These are phyloP conservation scores for Turnera subulata DNA, from an alignment of 345 rosid species.

Conservation along the genomic window DNA sequence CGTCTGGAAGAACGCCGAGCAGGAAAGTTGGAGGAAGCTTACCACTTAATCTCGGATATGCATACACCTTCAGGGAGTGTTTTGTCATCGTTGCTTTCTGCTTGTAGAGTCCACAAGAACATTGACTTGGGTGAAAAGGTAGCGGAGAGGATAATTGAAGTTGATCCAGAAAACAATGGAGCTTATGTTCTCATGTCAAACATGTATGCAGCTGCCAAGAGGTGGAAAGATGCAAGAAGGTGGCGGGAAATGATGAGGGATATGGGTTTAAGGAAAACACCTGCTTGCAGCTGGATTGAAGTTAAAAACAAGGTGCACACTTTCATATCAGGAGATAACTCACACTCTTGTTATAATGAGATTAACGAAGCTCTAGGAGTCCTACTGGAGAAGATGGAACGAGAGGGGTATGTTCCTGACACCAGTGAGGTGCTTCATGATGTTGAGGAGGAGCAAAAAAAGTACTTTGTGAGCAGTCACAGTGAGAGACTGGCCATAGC, in stretches of 20 bases:
- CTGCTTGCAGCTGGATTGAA: slow-evolving; percentile 89
- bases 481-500: slow-evolving; percentile 76
- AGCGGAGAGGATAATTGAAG: slow-evolving; percentile 43
- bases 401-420: slow-evolving; percentile 67
- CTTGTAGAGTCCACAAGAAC: slow-evolving; percentile 75
- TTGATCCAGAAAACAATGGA: slow-evolving; percentile 66
- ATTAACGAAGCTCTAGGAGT: slow-evolving; percentile 43
- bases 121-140: slow-evolving; percentile 70
- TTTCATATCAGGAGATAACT: slow-evolving; percentile 67
- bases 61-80: slow-evolving; percentile 48
- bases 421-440: slow-evolving; percentile 65
- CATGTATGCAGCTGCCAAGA: slow-evolving; percentile 56
- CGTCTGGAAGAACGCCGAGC: slow-evolving; percentile 89
- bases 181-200: slow-evolving; percentile 75
- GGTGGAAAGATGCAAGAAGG: slow-evolving; percentile 61
- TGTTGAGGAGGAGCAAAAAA: slow-evolving; percentile 75
- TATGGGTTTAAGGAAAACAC: slow-evolving; percentile 58
- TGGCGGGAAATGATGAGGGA: slow-evolving; percentile 46
- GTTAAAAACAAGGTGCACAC: slow-evolving; percentile 56
- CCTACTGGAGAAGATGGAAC: slow-evolving; percentile 56
- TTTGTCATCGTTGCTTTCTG: slow-evolving; percentile 67
- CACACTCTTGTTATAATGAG: slow-evolving; percentile 46
- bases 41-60: slow-evolving; percentile 49
- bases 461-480: slow-evolving; percentile 43
- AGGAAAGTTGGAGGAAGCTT: slow-evolving; percentile 84